A percentile compares a stretch with the other conserved stretches of the same genome.
Evolutionary conservation across 108 stramenopile species (phyloP).

Genomic region (Thalassiosira profunda): DNA sequence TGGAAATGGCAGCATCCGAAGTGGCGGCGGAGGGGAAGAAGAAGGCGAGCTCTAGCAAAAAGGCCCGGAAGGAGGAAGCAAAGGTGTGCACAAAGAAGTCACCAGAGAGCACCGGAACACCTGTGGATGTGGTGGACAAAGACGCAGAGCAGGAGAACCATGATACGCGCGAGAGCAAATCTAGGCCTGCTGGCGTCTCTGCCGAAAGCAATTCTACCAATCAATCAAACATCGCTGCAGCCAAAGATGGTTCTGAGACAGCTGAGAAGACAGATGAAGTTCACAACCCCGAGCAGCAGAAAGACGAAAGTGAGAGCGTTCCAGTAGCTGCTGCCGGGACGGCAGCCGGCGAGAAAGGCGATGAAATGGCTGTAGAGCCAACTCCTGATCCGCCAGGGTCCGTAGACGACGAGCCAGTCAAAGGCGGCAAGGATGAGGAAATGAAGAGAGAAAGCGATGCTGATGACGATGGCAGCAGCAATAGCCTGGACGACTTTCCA

Average conservation of each 20-base stretch:
- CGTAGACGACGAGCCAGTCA: background rate
- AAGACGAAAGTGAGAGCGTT: too few relatives aligned
- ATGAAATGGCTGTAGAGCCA: background rate
- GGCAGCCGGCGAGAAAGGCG: background rate
- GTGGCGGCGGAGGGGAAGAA: slow-evolving; percentile 2
- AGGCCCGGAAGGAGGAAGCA: background rate
- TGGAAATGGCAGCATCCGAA: background rate
- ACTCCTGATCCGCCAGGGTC: background rate
- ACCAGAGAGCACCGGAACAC: too few relatives aligned
- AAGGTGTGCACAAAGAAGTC: too few relatives aligned
- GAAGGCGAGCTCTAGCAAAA: slow-evolving; percentile 2
- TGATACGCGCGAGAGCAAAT: too few relatives aligned
- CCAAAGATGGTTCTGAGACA: too few relatives aligned
- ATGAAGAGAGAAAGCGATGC: background rate
- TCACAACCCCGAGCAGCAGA: too few relatives aligned
- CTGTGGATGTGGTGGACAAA: too few relatives aligned
- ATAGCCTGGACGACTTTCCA: slow-evolving; percentile 47
- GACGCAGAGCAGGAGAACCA: too few relatives aligned
- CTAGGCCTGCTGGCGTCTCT: too few relatives aligned
- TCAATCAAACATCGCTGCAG: too few relatives aligned
- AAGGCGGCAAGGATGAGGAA: background rate
- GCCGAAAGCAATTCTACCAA: too few relatives aligned
- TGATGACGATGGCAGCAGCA: slow-evolving; percentile 21
- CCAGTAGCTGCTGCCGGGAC: background rate
- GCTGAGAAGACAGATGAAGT: too few relatives aligned